phyloP scores from a whole-genome alignment of 2,329 filamentous ascomycete genomes.

The Zymoseptoria ardabiliae region DNA sequence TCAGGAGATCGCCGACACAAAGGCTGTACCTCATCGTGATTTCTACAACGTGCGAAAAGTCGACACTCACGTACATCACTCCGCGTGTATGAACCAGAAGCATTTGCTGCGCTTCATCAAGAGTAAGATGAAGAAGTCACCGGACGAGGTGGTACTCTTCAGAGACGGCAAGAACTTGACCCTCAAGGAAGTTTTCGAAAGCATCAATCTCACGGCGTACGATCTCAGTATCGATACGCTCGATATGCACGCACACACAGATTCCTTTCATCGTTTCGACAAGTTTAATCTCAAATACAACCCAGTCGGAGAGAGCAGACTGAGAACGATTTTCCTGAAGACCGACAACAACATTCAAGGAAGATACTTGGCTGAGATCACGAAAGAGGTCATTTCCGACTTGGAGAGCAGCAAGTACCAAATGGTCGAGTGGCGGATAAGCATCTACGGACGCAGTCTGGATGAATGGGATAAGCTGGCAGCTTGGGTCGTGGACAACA shows the following conservation, averaged over 20 bases:
- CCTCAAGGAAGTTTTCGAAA: constrained; percentile 87
- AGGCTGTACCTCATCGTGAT: constrained; percentile 93
- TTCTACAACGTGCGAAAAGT: constrained; percentile 99
- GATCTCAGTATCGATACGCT: constrained; percentile 96
- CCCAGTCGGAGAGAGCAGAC: constrained; percentile 85
- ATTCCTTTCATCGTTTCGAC: constrained; percentile 97
- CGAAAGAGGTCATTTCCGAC: constrained; percentile 94
- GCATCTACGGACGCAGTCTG: constrained; percentile 84
- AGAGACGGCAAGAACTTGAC: constrained; percentile 90
- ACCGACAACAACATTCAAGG: constrained; percentile 97
- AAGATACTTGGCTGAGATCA: constrained; percentile 92
- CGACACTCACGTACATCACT: constrained; percentile 98
- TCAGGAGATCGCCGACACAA: constrained; percentile 95
- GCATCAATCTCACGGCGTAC: constrained; percentile 94
- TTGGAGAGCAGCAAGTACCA: constrained; percentile 98
- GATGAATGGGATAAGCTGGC: constrained; percentile 98
- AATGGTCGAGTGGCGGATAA: constrained; percentile 99
- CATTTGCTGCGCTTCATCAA: constrained; percentile 98
- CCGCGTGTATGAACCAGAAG: constrained; percentile 99
- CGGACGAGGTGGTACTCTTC: constrained; percentile 86
- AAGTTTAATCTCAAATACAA: constrained; percentile 99
- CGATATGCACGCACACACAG: constrained; percentile 98
- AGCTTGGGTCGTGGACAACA: constrained; percentile 96
- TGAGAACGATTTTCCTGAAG: constrained; percentile 97
- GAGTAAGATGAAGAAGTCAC: constrained; percentile 98